Evolutionary conservation across 805 yeast species (phyloP).

Genomic region (Yamadazyma laniorum): DNA sequence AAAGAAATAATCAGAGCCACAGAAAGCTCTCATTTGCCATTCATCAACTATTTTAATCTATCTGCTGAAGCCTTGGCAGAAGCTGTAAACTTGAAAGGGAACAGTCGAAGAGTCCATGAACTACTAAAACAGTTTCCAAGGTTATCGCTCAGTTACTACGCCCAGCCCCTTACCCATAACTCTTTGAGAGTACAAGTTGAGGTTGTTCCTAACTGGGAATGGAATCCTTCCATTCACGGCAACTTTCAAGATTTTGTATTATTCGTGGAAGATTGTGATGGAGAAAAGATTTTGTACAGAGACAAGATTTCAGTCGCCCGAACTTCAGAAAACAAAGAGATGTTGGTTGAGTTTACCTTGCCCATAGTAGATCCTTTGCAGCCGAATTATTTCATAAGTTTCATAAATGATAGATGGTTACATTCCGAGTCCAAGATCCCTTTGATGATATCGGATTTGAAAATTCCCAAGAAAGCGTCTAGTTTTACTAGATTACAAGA

Average conservation of each 20-base stretch:
- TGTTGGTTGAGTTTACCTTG: slow-evolving; percentile 63
- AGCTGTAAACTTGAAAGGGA: slow-evolving; percentile 69
- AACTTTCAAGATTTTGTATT: slow-evolving; percentile 63
- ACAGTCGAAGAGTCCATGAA: slow-evolving; percentile 59
- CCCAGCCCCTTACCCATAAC: slow-evolving; percentile 77
- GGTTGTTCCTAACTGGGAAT: slow-evolving; percentile 68
- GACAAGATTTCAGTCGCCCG: slow-evolving; percentile 55
- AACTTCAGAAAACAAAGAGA: slow-evolving; percentile 51
- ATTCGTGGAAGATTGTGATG: slow-evolving; percentile 80
- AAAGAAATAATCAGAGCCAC: slow-evolving; percentile 65
- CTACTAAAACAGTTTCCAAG: slow-evolving; percentile 73
- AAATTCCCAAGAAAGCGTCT: slow-evolving; percentile 62
- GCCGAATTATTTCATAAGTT: slow-evolving; percentile 71
- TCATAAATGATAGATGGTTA: slow-evolving; percentile 83
- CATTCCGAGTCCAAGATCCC: slow-evolving; percentile 68
- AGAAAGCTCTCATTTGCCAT: slow-evolving; percentile 81
- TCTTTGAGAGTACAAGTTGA: slow-evolving; percentile 65
- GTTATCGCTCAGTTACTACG: slow-evolving; percentile 53
- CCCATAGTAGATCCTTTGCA: slow-evolving; percentile 53
- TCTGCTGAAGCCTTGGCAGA: slow-evolving; percentile 78
- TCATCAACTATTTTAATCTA: slow-evolving; percentile 71
- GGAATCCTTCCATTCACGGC: slow-evolving; percentile 70
- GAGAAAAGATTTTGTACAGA: slow-evolving; percentile 64
- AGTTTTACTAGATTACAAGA: slow-evolving; percentile 53
- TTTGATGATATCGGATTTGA: slow-evolving; percentile 49